Percentiles rank a stretch among this genome's conserved stretches.
These are phyloP conservation scores for Verticillium nubilum DNA, from an alignment of 2,329 filamentous ascomycete species.

Conservation along the genomic window DNA sequence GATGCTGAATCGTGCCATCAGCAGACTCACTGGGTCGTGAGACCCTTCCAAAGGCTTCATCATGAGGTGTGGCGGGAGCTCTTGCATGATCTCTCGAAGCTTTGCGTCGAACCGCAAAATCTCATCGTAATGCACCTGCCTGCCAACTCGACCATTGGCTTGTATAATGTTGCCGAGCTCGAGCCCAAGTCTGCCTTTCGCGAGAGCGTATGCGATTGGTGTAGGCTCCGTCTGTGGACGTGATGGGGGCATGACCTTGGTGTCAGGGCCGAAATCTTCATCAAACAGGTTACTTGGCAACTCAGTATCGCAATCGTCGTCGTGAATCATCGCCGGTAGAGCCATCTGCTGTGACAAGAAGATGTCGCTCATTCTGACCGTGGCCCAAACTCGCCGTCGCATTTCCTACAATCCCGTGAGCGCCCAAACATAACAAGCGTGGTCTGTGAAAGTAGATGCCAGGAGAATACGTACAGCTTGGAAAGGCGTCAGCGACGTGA, in stretches of 20 bases:
- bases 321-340: constrained; percentile 64
- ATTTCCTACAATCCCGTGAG: constrained; percentile 50
- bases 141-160: constrained; percentile 50
- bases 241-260: constrained; percentile 61
- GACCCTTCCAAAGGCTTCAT: constrained; percentile 70
- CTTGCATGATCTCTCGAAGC: constrained; percentile 55
- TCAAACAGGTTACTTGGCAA: constrained; percentile 76
- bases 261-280: constrained; percentile 68
- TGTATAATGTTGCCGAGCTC: constrained; percentile 70
- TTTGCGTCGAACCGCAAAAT: constrained; percentile 57
- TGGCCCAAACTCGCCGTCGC: constrained; percentile 62
- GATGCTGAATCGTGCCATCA: constrained; percentile 79
- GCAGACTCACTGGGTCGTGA: constrained; percentile 74
- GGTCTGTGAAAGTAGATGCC: not conserved
- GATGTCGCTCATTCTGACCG: constrained; percentile 68
- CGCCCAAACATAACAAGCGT: not conserved
- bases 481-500: constrained; percentile 65
- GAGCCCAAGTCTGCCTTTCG: constrained; percentile 61
- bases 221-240: constrained; percentile 66
- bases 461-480: constrained; percentile 49
- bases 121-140: constrained; percentile 56
- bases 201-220: constrained; percentile 73
- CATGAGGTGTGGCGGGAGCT: constrained; percentile 74
- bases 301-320: constrained; percentile 69
- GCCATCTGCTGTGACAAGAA: constrained; percentile 72